These are phyloP conservation scores for Ustilago vetiveriae DNA, from an alignment of 1,284 basidiomycete genomes.

Conservation along the genomic window DNA sequence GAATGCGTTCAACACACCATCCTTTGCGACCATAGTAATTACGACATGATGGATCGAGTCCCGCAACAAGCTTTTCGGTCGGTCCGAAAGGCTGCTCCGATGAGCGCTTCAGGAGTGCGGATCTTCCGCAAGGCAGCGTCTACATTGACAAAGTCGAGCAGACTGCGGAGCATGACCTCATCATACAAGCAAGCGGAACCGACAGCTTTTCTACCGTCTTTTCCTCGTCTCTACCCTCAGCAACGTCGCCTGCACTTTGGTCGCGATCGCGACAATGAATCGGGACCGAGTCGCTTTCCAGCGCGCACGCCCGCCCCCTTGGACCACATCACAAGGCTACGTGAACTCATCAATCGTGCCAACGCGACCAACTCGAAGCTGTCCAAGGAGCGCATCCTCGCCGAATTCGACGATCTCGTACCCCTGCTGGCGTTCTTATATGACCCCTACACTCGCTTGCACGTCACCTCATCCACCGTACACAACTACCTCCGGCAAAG, in stretches of 20 bases:
- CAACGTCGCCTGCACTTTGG: conserved; percentile 13
- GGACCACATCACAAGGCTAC: conserved; percentile 40
- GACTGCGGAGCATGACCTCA: no score
- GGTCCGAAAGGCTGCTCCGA: conserved; percentile 3
- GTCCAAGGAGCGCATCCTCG: conserved; percentile 33
- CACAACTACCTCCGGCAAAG: conserved; percentile 32
- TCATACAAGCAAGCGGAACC: no score
- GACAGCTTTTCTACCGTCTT: not conserved
- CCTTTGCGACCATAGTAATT: not conserved
- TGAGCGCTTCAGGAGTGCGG: not conserved
- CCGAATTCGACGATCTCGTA: conserved; percentile 32
- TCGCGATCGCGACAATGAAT: conserved; percentile 4
- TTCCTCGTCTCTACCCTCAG: not conserved
- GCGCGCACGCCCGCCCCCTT: conserved; percentile 21
- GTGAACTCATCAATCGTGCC: conserved; percentile 43
- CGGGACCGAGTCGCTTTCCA: conserved; percentile 4
- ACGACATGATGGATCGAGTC: conserved; percentile 14
- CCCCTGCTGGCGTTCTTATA: conserved; percentile 39
- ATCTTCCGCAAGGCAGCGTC: not conserved
- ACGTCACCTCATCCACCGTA: conserved; percentile 33
- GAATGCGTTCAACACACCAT: not conserved
- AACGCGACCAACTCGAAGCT: conserved; percentile 43
- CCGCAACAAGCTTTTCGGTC: conserved; percentile 8
- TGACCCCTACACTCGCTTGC: conserved; percentile 40
- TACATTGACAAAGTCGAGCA: not conserved